A percentile compares a stretch with the other conserved stretches of the same genome.
phyloP scores from a whole-genome alignment of 2,329 filamentous ascomycete genomes.

The Exophiala sp. region DNA sequence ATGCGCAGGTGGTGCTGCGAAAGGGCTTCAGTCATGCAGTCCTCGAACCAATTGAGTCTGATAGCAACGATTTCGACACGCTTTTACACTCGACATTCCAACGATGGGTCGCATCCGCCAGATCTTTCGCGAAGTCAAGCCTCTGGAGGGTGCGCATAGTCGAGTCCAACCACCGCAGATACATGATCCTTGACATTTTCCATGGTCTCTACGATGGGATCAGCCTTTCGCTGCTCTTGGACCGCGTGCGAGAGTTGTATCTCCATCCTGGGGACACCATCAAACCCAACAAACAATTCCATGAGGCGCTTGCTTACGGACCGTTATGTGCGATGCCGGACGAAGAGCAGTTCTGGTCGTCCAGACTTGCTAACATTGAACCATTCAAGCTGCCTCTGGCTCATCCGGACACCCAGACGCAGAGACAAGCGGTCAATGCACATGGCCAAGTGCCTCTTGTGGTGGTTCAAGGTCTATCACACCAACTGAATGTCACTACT shows the following conservation, averaged over 20 bases:
- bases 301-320: constrained; percentile 65
- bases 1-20: constrained; percentile 63
- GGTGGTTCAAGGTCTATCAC: constrained; percentile 52
- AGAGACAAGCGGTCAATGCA: background rate
- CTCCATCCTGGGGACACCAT: background rate
- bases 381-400: constrained; percentile 3
- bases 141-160: constrained; percentile 36
- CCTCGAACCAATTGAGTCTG: constrained; percentile 38
- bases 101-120: constrained; percentile 56
- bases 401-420: background rate
- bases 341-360: constrained; percentile 65
- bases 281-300: constrained; percentile 20
- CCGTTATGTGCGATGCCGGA: constrained; percentile 55
- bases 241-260: constrained; percentile 56
- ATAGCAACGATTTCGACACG: constrained; percentile 40
- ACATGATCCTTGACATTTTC: constrained; percentile 67
- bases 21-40: background rate
- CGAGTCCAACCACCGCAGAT: constrained; percentile 27
- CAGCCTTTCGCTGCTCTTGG: constrained; percentile 67
- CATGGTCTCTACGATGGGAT: constrained; percentile 85
- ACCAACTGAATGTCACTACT: constrained; percentile 66
- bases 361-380: constrained; percentile 27
- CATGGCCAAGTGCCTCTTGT: constrained; percentile 35
- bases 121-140: constrained; percentile 33
- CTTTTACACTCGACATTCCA: constrained; percentile 40